A percentile compares a stretch with the other conserved stretches of the same genome.
phyloP scores from a whole-genome alignment of 2,329 filamentous ascomycete species.

The Phoma sp. region DNA sequence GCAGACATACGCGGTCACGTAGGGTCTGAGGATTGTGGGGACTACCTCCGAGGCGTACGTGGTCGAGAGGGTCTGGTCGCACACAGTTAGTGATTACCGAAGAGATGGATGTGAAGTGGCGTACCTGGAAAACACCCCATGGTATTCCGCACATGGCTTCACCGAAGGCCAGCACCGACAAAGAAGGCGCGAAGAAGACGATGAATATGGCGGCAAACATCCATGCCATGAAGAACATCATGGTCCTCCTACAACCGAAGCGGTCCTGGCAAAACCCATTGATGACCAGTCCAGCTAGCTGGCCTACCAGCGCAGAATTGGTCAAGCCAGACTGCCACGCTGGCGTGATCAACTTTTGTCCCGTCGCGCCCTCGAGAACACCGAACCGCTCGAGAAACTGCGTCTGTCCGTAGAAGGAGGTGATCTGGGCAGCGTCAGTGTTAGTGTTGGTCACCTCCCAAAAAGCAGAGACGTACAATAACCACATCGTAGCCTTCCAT shows the following conservation, averaged over 20 bases:
- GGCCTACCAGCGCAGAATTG: background rate
- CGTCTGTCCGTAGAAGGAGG: slow-evolving; percentile 1
- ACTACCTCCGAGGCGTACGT: too few species aligned
- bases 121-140: too few species aligned
- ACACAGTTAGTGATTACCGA: too few species aligned
- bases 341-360: background rate
- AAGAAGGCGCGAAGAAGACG: too few species aligned
- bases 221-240: background rate
- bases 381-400: slow-evolving; percentile 3
- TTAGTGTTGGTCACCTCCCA: background rate
- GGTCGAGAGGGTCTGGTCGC: too few species aligned
- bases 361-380: background rate
- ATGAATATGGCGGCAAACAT: too few species aligned
- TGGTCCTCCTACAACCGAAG: background rate
- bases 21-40: too few species aligned
- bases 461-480: background rate
- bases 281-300: background rate
- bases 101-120: too few species aligned
- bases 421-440: background rate
- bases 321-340: slow-evolving; percentile 5
- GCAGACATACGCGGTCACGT: too few species aligned
- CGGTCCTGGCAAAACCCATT: background rate
- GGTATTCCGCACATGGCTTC: too few species aligned
- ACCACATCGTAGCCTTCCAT: slow-evolving; percentile 6
- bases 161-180: too few species aligned